Conservation (phyloP, 2,329 filamentous ascomycete genomes). For the Aspergillus caelatus region DNA sequence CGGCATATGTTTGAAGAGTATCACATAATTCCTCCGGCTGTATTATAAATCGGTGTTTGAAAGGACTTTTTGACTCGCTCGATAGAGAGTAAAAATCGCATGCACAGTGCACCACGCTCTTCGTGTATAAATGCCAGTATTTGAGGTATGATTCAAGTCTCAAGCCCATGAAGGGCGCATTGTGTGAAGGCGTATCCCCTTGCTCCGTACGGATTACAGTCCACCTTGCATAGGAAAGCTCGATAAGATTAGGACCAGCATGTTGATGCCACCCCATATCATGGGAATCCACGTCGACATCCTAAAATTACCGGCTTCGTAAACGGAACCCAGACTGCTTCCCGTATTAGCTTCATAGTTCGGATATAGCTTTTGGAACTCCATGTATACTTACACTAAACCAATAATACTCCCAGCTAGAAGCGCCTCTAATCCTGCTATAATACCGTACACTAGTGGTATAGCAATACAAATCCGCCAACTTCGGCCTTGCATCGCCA, state of each 20-base stretch:
- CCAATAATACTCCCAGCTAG: conserved; percentile 82
- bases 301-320: conserved; percentile 77
- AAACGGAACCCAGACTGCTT: conserved; percentile 75
- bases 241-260: conserved; percentile 78
- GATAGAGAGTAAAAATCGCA: conserved; percentile 2
- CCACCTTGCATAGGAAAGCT: conserved; percentile 93
- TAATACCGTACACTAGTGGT: conserved; percentile 69
- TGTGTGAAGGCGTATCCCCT: background rate
- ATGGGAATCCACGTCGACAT: conserved; percentile 97
- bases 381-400: conserved; percentile 63
- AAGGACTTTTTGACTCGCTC: background rate
- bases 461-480: conserved; percentile 66
- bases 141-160: background rate
- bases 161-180: background rate
- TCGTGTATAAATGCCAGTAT: background rate
- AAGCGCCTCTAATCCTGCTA: conserved; percentile 75
- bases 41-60: conserved; percentile 7
- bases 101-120: background rate
- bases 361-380: conserved; percentile 4
- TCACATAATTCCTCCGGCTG: conserved; percentile 7
- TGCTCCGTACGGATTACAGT: conserved; percentile 55
- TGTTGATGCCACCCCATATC: conserved; percentile 83
- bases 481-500: conserved; percentile 65
- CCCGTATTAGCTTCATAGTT: conserved; percentile 10
- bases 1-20: conserved; percentile 3